Base-by-base conservation (phyloP, 176 grass and related monocot genomes). In the Oryza meridionalis region DNA sequence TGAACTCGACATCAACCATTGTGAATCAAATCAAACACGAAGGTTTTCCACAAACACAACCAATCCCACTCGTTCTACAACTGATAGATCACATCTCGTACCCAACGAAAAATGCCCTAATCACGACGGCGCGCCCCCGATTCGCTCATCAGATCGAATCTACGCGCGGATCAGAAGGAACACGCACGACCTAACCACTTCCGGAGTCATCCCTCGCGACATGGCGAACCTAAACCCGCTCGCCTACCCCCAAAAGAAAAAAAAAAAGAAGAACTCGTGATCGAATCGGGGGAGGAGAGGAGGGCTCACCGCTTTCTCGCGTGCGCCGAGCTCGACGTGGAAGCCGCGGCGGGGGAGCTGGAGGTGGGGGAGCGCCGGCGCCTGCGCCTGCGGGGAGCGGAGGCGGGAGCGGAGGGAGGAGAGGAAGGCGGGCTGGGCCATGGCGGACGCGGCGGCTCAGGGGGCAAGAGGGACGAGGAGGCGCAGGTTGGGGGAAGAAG, bases 281-380 rank as follows among this genome's bases (percentile, higher is more conserved):
- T 70, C 63, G n/a, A 73, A 78, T 69, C 74, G 27, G 69, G n/a
- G 32, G 59, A 35, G 12, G 21, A 25, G 37, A 12, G 27, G 58
- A 62, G 38, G 21, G 51, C 90, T 84, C 19, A 95, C 93, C 83
- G 90, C 85, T 82, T 92, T 95, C 80, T 95, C 93, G 82, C 93
- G 90, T 72, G 85, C 88, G 73, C 93, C 88, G 76, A 95, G 93
- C 24, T 92, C 93, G 72, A 92, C 83, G 83, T 95, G 93, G 87
- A 92, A 92, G 4, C 90, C 80, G 11, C 93, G 93, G 49, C 72
- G 78, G n/a, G 90, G 76, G 12, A 2, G 0, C 65, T 87, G 85
- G 35, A 67, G 8, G 37, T 46, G 85, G 9, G 81, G 21, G 7
- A 70, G 53, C 5, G 53, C 3, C 53, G 66, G 29, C 67, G 72